Base-by-base conservation (phyloP, 2,329 filamentous ascomycete genomes). In the Paraphoma chrysanthemicola region DNA sequence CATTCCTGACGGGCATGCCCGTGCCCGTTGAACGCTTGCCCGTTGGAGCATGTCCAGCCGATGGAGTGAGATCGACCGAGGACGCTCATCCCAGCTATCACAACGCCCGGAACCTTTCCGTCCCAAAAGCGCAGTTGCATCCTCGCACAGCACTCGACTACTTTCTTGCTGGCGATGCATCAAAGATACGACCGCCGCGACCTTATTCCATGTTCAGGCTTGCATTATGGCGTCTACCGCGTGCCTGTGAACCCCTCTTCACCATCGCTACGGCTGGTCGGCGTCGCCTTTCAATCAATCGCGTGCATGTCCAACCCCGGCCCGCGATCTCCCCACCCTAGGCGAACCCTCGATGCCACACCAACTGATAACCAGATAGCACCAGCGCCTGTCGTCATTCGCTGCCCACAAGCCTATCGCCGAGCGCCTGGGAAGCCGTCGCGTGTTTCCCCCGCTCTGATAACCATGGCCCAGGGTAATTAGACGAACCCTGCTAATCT, bases 21-120 rank as follows among this genome's bases (percentile, higher is more conserved):
- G 44, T 43, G 43, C 41, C 53, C 51, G 48, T 59, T 52, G 41
- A 48, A 42, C 10, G 48, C 50, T 59, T 63, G 23, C 60, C 54
- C n/a, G 17, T 52, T 56, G 12, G 41, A 61, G 57, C 48, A 65
- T 54, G 57, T 61, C 57, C 54, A 63, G 47, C 58, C 60, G 51
- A 39, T 6, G 17, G 38, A 38, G 42, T 44, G 18, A 30, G 52
- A 57, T 60, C 51, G 48, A 36, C 39, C 51, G 38, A 47, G 48
- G 52, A 49, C 44, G 42, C 31, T 31, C 23, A 43, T 41, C 44
- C 44, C 47, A 52, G 42, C 56, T 42, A 36, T 55, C 44, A 53
- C 47, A 53, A 54, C 53, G 9, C 10, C 42, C 49, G 52, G 45
- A 51, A 54, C 43, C n/a, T 48, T 42, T 53, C 52, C 49, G 46